Base-by-base conservation (phyloP, 2,329 filamentous ascomycete species). In the Botryotinia globosa region DNA sequence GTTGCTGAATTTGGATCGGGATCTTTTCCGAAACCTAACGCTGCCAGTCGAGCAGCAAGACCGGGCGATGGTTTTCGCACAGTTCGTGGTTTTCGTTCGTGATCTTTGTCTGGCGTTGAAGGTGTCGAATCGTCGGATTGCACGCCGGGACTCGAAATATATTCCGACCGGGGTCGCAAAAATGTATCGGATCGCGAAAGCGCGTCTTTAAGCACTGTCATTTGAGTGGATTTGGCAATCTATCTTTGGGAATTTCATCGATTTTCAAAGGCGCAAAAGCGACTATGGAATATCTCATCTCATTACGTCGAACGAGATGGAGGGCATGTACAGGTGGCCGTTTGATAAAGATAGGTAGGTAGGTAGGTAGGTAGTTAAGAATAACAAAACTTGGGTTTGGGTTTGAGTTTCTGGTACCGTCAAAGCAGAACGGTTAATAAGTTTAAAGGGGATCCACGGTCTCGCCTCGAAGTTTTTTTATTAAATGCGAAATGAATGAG, bases 21-120 rank as follows among this genome's bases (percentile, higher is more conserved):
- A 29, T 78, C 76, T 67, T 76, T 81, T 72, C 87, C 87, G 75
- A 91, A 90, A 56, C 89, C 89, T 62, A 91, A 83, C 59, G 89
- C 89, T 79, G 89, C 90, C 72, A 91, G 85, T 79, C 89, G 87
- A 74, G 88, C 89, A 76, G 89, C 89, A 69, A 91, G 83, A 56
- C 89, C 89, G 58, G 89, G 89, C 18, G 89, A 90, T 2, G 89
- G 87, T 80, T 89, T 90, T 77, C 89, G 87, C 72, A 78, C 74
- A 65, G 75, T 73, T 74, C 78, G 77, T 64, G 75, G 74, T 73
- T 75, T 77, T 69, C 74, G 74, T 59, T 72, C 69, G 69, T 76
- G 71, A 37, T 77, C 76, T 66, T 51, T 72, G 64, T 77, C 73
- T 71, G 69, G 56, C 34, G 75, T 73, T 66, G 74, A 65, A 59